Evolutionary conservation across 257 asterid species (phyloP), one percentile per base, ranked within the genome.

Genomic region (Striga asiatica): DNA sequence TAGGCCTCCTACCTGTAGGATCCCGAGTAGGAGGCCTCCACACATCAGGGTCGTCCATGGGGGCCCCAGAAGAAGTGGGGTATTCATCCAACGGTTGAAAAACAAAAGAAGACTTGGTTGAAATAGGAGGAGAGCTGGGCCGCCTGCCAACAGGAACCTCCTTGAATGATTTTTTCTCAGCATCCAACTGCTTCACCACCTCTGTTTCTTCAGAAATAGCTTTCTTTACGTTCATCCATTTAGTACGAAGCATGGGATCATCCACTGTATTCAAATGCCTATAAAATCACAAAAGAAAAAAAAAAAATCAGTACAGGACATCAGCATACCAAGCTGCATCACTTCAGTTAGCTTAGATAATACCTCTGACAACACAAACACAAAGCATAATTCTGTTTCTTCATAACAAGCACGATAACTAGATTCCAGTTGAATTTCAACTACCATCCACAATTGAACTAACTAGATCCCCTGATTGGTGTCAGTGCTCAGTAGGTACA

Each of bases 11-110:
- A 50, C 77, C 73, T 3, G 89, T 41, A 19, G 80, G 29, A 54
- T 92, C 99, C 51, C 97, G 89, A 70, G 74, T 81, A 45, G 97
- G 99, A 3, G 99, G 99, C 70, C 95, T 78, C 99, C 99, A 92
- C 66, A 92, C 95, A 74, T 92, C 99, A 42, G 97, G 97, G 69
- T 92, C 99, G 31, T 92, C 99, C 94, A 91, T 72, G n/a, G 93
- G 53, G 41, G 72, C 84, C 65, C 85, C 81, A 5, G 97, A 81
- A 6, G 97, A 82, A 27, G 97, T 70, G 6, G 98, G 96, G 55
- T 87, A 91, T 51, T 91, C 98, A 70, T 91, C 98, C 78, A 78
- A 66, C 8, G 98, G 95, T 64, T 87, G 96, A 71, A 87, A 91
- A 35, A 87, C 93, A 61, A 82, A 88, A 47, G 94, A 78, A 3